Evolutionary conservation across 495 filamentous ascomycete genomes (phyloP).

Genomic region (Recurvomyces mirabilis): DNA sequence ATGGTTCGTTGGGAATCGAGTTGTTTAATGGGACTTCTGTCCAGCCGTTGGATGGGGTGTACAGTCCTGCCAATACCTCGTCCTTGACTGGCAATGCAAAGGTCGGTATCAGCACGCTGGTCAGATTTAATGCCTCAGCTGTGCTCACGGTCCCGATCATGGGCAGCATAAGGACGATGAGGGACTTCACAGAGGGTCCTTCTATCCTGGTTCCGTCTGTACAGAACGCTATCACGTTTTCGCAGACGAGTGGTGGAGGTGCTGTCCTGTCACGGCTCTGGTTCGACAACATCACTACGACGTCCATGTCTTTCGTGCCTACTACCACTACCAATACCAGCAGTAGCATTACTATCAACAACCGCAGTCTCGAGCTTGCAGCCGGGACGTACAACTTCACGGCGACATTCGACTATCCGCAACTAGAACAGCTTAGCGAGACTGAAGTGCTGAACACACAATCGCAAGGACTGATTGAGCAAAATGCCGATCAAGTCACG

Average conservation of each 20-base stretch:
- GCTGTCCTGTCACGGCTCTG: conserved; percentile 41
- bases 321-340: conserved; percentile 11
- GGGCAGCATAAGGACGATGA: conserved; percentile 49
- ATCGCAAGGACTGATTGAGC: conserved; percentile 36
- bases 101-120: conserved; percentile 40
- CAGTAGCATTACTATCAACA: conserved; percentile 31
- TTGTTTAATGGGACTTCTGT: conserved; percentile 37
- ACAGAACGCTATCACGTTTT: conserved; percentile 42
- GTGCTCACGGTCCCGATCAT: conserved; percentile 43
- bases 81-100: conserved; percentile 29
- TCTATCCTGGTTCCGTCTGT: conserved; percentile 41
- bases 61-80: conserved; percentile 22
- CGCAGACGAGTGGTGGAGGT: conserved; percentile 30
- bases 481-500: conserved; percentile 36
- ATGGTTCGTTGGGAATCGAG: conserved; percentile 42
- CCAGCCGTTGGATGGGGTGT: conserved; percentile 16
- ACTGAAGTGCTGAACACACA: conserved; percentile 39
- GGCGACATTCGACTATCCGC: conserved; percentile 50
- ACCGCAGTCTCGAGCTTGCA: conserved; percentile 37
- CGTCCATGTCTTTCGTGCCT: conserved; percentile 38
- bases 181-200: conserved; percentile 50
- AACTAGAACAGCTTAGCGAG: conserved; percentile 42
- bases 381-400: conserved; percentile 46
- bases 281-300: conserved; percentile 51
- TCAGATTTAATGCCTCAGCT: conserved; percentile 48